Conservation (phyloP, 2,329 filamentous ascomycete species). For the Clathrospora elynae region DNA sequence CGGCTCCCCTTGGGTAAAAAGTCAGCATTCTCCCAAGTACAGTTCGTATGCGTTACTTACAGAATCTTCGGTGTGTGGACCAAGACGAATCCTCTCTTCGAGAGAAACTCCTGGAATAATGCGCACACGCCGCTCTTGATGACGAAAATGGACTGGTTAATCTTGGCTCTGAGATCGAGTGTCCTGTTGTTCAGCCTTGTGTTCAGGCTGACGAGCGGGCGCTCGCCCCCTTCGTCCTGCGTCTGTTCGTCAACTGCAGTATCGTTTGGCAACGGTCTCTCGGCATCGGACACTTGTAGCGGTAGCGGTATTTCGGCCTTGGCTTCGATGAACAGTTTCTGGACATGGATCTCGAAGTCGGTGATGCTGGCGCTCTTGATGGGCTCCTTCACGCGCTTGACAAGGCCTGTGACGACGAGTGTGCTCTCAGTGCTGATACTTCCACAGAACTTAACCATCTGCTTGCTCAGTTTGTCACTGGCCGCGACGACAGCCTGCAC, state of each 20-base stretch:
- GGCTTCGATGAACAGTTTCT: conserved; percentile 79
- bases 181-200: conserved; percentile 90
- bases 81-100: conserved; percentile 73
- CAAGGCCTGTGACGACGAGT: conserved; percentile 77
- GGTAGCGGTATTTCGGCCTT: conserved; percentile 65
- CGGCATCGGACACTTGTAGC: conserved; percentile 62
- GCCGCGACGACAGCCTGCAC: conserved; percentile 81
- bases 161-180: conserved; percentile 88
- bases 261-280: conserved; percentile 55
- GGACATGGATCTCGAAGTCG: conserved; percentile 84
- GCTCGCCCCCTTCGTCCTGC: conserved; percentile 58
- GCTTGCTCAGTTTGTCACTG: conserved; percentile 67
- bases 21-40: background rate
- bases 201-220: conserved; percentile 77
- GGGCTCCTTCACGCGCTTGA: conserved; percentile 82
- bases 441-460: conserved; percentile 93
- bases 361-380: conserved; percentile 86
- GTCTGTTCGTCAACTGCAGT: conserved; percentile 56
- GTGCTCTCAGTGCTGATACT: conserved; percentile 79
- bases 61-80: conserved; percentile 80
- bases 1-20: conserved; percentile 61
- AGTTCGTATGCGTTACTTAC: conserved; percentile 6
- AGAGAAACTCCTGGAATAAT: conserved; percentile 80
- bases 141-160: conserved; percentile 85
- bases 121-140: conserved; percentile 69